Percentiles rank a stretch among this genome's conserved stretches.
Evolutionary conservation across 129 eudicot species (phyloP).

Genomic region (Ambrosia trifida): DNA sequence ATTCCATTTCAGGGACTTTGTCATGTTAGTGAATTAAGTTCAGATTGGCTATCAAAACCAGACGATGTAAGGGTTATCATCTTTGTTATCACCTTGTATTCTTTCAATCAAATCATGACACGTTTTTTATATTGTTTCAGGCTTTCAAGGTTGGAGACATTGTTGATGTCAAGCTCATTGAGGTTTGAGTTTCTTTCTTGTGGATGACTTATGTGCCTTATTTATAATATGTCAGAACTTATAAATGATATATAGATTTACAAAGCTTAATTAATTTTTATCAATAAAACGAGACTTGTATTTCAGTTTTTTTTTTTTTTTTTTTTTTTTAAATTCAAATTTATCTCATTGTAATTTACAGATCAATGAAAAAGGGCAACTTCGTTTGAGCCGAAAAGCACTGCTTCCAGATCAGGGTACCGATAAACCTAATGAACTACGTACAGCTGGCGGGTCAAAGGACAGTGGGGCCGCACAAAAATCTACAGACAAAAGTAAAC

Average conservation of each 20-base stretch:
- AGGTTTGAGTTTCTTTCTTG: constrained; percentile 47
- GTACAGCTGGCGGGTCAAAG: constrained; percentile 32
- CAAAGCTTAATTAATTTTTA: constrained; percentile 1
- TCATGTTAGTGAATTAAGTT: constrained; percentile 93
- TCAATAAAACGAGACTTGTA: neutral
- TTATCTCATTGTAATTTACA: constrained; percentile 30
- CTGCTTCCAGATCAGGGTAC: constrained; percentile 72
- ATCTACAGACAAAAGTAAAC: constrained; percentile 44
- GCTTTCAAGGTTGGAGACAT: constrained; percentile 92
- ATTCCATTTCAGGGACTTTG: constrained; percentile 77
- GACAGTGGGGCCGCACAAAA: constrained; percentile 46
- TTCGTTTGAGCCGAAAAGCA: constrained; percentile 90
- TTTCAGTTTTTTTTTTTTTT: neutral
- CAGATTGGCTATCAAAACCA: constrained; percentile 79
- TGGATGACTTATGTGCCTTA: neutral
- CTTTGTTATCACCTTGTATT: constrained; percentile 1
- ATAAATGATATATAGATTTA: neutral
- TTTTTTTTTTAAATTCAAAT: too few relatives aligned
- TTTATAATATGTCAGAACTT: neutral
- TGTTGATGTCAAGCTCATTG: constrained; percentile 94
- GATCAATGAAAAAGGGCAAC: constrained; percentile 97
- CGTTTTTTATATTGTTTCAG: constrained; percentile 39
- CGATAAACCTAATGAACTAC: constrained; percentile 46
- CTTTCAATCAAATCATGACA: constrained; percentile 2
- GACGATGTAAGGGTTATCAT: constrained; percentile 70